Evolutionary conservation across 2,329 filamentous ascomycete species (phyloP).

Genomic region (Sclerotinia spermophila): DNA sequence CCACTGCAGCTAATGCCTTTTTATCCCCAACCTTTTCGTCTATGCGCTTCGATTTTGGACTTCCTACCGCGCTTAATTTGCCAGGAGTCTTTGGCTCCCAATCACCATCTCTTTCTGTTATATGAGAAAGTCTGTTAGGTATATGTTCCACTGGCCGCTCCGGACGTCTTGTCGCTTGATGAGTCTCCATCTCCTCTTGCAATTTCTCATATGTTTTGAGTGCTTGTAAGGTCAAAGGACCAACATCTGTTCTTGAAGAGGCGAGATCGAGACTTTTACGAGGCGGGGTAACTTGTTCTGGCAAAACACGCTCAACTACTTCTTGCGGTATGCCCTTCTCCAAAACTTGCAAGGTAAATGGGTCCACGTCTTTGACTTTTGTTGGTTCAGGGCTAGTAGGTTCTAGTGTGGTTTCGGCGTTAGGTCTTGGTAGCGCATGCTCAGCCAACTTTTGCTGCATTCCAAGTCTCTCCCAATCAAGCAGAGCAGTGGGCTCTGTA

Average conservation of each 20-base stretch:
- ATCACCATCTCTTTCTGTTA: constrained; percentile 16
- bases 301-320: constrained; percentile 3
- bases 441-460: constrained; percentile 17
- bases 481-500: constrained; percentile 1
- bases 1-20: constrained; percentile 17
- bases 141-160: constrained; percentile 8
- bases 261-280: constrained; percentile 14
- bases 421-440: constrained; percentile 6
- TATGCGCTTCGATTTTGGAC: constrained; percentile 10
- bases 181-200: constrained; percentile 9
- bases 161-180: constrained; percentile 11
- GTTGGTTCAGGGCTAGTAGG: constrained; percentile 9
- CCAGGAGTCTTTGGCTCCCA: constrained; percentile 16
- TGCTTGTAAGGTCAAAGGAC: constrained; percentile 17
- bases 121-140: constrained; percentile 16
- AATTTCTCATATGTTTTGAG: constrained; percentile 12
- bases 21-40: constrained; percentile 17
- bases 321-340: constrained; percentile 14
- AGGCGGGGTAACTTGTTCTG: constrained; percentile 12
- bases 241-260: background rate
- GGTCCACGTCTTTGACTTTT: constrained; percentile 9
- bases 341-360: constrained; percentile 8
- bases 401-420: constrained; percentile 4
- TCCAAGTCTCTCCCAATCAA: constrained; percentile 16
- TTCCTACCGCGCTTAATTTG: background rate